Evolutionary conservation across 75 land plant genomes (phyloP).

Genomic region (Azolla pinnata): DNA sequence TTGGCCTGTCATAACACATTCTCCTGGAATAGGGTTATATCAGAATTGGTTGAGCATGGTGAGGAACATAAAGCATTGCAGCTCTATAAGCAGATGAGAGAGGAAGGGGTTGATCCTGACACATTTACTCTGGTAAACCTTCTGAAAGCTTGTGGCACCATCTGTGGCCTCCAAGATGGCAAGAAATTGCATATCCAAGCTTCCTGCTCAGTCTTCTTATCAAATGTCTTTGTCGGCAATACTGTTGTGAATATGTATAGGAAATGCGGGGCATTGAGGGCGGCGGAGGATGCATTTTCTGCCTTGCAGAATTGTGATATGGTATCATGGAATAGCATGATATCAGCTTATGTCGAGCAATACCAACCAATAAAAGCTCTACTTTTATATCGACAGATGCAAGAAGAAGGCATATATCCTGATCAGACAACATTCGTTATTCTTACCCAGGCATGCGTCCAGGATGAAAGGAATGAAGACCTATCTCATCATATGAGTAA

Average conservation of each 20-base stretch:
- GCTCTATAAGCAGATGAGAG: slow-evolving; percentile 37
- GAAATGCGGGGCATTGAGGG: not conserved
- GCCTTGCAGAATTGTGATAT: slow-evolving; percentile 1
- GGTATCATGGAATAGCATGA: slow-evolving; percentile 3
- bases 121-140: not conserved
- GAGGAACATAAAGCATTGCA: slow-evolving; percentile 22
- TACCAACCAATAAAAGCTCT: not conserved
- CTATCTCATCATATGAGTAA: no score
- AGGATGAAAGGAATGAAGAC: no score
- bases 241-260: slow-evolving; percentile 4
- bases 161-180: not conserved
- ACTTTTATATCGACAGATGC: not conserved
- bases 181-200: not conserved
- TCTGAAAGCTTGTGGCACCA: not conserved
- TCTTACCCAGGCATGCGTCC: not conserved
- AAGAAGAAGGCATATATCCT: not conserved
- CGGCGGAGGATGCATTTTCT: not conserved
- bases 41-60: slow-evolving; percentile 48
- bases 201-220: slow-evolving; percentile 26
- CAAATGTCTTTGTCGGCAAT: slow-evolving; percentile 22
- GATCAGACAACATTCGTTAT: not conserved
- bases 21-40: slow-evolving; percentile 55
- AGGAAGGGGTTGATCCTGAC: slow-evolving; percentile 25
- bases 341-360: not conserved
- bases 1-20: slow-evolving; percentile 30